phyloP scores from a whole-genome alignment of 345 rosid species.

The Psidium friedrichsthalianum region DNA sequence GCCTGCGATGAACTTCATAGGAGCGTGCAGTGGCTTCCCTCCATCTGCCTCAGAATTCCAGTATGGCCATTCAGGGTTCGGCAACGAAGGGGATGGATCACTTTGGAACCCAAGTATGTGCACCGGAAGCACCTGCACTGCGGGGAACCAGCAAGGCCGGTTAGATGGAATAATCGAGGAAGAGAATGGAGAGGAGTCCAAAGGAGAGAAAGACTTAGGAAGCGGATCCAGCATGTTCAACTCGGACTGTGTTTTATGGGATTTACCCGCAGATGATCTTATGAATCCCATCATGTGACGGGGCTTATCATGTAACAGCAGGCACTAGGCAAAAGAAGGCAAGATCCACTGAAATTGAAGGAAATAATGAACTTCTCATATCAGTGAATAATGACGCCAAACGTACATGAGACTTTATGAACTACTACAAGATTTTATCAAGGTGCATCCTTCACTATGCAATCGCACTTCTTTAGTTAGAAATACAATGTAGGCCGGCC shows the following conservation, averaged over 20 bases:
- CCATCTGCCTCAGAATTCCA: constrained; percentile 15
- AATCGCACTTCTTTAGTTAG: neutral
- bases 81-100: constrained; percentile 42
- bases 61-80: constrained; percentile 32
- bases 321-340: neutral
- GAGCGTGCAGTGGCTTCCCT: constrained; percentile 23
- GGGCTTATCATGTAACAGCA: neutral
- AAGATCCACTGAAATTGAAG: neutral
- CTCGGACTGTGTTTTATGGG: constrained; percentile 78
- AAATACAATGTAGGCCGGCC: neutral
- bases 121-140: constrained; percentile 15
- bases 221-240: constrained; percentile 39
- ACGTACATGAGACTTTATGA: neutral
- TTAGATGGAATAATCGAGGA: constrained; percentile 19
- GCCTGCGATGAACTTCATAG: constrained; percentile 20
- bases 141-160: constrained; percentile 24
- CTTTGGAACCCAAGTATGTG: constrained; percentile 51
- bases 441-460: neutral
- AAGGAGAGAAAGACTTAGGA: constrained; percentile 35
- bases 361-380: neutral
- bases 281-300: constrained; percentile 45
- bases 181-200: constrained; percentile 41
- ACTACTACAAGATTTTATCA: neutral
- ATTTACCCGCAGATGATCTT: constrained; percentile 65
- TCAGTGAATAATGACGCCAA: neutral